Conservation (phyloP, 352 stramenopile genomes). For the Phytophthora lateralis region DNA sequence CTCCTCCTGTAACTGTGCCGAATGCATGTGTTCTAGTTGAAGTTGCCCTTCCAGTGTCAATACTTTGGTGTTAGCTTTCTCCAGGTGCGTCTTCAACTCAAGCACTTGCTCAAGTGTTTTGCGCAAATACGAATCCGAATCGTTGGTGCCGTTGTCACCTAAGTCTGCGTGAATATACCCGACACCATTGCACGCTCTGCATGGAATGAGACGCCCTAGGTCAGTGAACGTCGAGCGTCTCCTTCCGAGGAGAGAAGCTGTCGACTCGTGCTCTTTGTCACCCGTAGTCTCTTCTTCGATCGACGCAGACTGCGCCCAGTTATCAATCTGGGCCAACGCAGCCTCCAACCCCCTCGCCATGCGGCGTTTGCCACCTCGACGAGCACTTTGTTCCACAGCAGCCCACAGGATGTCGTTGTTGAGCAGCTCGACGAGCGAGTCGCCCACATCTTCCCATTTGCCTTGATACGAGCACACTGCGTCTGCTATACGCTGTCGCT, state of each 20-base stretch:
- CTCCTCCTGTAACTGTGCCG: constrained; percentile 37
- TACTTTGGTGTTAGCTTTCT: constrained; percentile 38
- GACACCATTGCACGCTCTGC: constrained; percentile 53
- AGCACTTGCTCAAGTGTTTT: constrained; percentile 69
- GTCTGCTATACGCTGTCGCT: constrained; percentile 65
- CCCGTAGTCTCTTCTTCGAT: constrained; percentile 12
- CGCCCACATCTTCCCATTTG: constrained; percentile 60
- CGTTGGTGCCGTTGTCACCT: constrained; percentile 15
- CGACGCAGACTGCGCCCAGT: constrained; percentile 4
- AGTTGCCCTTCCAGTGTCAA: constrained; percentile 48
- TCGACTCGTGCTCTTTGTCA: constrained; percentile 7
- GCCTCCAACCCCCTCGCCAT: constrained; percentile 52
- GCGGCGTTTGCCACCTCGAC: constrained; percentile 44
- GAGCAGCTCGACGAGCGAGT: constrained; percentile 56
- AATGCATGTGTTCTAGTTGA: constrained; percentile 35
- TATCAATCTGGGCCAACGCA: constrained; percentile 46
- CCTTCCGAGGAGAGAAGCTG: constrained; percentile 6
- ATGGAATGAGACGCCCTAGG: constrained; percentile 50
- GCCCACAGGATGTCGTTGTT: constrained; percentile 73
- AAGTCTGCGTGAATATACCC: constrained; percentile 49
- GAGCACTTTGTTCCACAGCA: constrained; percentile 53
- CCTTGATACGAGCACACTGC: constrained; percentile 57
- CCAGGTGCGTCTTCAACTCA: constrained; percentile 51
- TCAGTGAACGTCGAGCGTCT: constrained; percentile 21
- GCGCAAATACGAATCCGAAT: constrained; percentile 59